Percentiles rank a stretch among this genome's conserved stretches.
Conservation (phyloP, 257 asterid genomes). For the Solanum megistacrolobum region DNA sequence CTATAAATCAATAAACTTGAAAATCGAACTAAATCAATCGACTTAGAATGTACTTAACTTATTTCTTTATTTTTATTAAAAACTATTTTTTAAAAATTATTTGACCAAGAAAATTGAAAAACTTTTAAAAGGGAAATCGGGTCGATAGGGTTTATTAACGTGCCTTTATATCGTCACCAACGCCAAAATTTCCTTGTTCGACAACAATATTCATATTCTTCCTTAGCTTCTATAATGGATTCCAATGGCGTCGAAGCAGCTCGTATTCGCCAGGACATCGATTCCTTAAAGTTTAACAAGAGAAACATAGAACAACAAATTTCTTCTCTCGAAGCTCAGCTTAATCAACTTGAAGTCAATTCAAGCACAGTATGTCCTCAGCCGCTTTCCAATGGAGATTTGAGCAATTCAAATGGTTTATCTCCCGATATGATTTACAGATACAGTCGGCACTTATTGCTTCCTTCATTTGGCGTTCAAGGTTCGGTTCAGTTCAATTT, state of each 20-base stretch:
- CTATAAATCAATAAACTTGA: accelerated
- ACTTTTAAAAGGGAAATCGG: neutral
- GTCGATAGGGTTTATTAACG: neutral
- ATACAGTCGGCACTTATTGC: slow-evolving; percentile 90
- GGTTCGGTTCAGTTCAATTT: slow-evolving; percentile 8
- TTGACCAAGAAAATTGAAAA: neutral
- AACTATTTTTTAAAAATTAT: neutral
- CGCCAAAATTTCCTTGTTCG: neutral
- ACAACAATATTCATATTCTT: neutral
- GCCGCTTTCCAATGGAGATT: neutral
- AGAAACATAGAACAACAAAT: slow-evolving; percentile 42
- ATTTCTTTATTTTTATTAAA: neutral
- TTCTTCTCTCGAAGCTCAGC: slow-evolving; percentile 53
- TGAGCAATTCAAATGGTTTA: slow-evolving; percentile 18
- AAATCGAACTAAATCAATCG: neutral
- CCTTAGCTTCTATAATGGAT: slow-evolving; percentile 20
- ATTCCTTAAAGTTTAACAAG: slow-evolving; percentile 28
- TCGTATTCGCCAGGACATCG: slow-evolving; percentile 53
- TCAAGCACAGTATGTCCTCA: slow-evolving; percentile 5
- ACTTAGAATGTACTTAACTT: neutral
- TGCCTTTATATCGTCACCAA: neutral
- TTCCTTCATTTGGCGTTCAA: slow-evolving; percentile 74
- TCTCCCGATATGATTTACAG: slow-evolving; percentile 72
- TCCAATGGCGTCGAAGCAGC: slow-evolving; percentile 24
- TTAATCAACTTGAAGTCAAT: slow-evolving; percentile 15